Conservation (phyloP, 176 grass and related monocot genomes). For the Hordeum vulgare region DNA sequence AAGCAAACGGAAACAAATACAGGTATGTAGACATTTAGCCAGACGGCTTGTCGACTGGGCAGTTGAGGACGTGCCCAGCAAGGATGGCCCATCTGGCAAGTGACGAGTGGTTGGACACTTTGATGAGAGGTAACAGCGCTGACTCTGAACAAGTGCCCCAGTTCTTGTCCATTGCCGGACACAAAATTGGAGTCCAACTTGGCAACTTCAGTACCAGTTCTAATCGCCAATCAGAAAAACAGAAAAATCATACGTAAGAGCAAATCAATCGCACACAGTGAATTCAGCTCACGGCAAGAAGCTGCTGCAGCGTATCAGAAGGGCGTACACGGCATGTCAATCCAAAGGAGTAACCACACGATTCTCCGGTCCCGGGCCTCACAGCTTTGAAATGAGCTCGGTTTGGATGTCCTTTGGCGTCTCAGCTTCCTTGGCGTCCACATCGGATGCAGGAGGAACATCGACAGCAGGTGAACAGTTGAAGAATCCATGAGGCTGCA, state of each 20-base stretch:
- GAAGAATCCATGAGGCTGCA: conserved; percentile 99
- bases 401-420: conserved; percentile 67
- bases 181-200: background rate
- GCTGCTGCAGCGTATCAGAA: background rate
- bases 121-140: too few relatives aligned
- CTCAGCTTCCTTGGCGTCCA: conserved; percentile 67
- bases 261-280: background rate
- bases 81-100: background rate
- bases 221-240: background rate
- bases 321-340: background rate
- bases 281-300: background rate
- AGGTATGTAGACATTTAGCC: background rate
- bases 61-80: background rate
- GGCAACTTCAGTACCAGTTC: background rate
- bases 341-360: background rate
- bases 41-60: background rate
- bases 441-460: conserved; percentile 68
- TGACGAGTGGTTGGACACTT: too few relatives aligned
- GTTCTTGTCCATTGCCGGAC: background rate
- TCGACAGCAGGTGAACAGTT: conserved; percentile 93
- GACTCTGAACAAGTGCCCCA: background rate
- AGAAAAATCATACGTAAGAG: background rate
- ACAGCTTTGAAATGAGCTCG: conserved; percentile 55
- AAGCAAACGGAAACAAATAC: conserved; percentile 1
- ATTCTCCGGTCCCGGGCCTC: background rate